A percentile compares a stretch with the other conserved stretches of the same genome.
Evolutionary conservation across 257 asterid genomes (phyloP).

Genomic region (Fraxinus anomala): DNA sequence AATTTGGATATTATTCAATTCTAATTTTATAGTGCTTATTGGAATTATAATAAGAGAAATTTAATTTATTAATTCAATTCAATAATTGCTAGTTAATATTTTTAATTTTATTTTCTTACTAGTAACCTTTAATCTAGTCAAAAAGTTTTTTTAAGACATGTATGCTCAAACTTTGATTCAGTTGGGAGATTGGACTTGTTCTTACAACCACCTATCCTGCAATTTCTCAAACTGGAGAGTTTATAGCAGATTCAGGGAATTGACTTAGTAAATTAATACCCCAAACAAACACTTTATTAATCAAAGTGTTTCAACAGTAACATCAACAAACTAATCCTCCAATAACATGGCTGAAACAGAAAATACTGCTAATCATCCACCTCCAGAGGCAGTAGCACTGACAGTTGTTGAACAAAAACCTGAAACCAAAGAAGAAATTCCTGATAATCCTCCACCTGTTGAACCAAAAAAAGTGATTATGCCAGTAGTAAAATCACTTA

Average conservation of each 20-base stretch:
- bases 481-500: slow-evolving; percentile 3
- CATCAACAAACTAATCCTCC: not conserved
- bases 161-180: not conserved
- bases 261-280: slow-evolving; percentile 11
- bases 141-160: no score
- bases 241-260: slow-evolving; percentile 10
- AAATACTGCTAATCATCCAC: not conserved
- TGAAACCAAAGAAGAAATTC: not conserved
- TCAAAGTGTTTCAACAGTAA: not conserved
- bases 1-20: no score
- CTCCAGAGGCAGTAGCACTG: slow-evolving; percentile 19
- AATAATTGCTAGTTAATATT: no score
- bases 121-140: no score
- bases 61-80: not conserved
- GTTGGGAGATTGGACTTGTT: slow-evolving; percentile 11
- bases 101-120: no score
- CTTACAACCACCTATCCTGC: slow-evolving; percentile 15
- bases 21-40: no score
- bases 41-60: no score
- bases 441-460: not conserved
- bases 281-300: not conserved
- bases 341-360: slow-evolving; percentile 18
- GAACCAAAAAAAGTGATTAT: not conserved
- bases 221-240: slow-evolving; percentile 18
- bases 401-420: slow-evolving; percentile 18